Conservation (phyloP, 2,329 filamentous ascomycete species). For the Pseudogymnoascus sp. region DNA sequence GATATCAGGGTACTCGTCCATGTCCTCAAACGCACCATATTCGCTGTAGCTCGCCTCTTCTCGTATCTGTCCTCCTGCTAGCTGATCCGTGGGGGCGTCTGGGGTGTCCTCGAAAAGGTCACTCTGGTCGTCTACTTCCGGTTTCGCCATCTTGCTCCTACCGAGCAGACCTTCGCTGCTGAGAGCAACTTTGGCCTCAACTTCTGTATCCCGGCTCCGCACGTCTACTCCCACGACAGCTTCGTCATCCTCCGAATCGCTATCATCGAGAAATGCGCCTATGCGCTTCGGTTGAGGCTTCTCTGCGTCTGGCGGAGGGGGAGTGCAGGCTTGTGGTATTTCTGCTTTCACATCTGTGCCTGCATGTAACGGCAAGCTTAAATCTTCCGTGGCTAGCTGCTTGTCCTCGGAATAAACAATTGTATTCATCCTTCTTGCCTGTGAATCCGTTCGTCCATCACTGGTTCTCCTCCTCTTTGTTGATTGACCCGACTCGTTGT, state of each 20-base stretch:
- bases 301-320: constrained; percentile 18
- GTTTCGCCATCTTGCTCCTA: constrained; percentile 16
- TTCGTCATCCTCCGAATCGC: constrained; percentile 45
- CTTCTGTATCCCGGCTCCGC: constrained; percentile 15
- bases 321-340: constrained; percentile 14
- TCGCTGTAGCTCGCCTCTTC: constrained; percentile 42
- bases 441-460: neutral
- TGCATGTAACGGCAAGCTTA: constrained; percentile 24
- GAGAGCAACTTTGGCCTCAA: constrained; percentile 18
- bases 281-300: constrained; percentile 30
- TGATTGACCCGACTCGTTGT: constrained; percentile 32
- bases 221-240: constrained; percentile 18
- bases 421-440: neutral
- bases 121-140: constrained; percentile 14
- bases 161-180: constrained; percentile 13
- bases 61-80: constrained; percentile 29
- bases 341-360: constrained; percentile 12
- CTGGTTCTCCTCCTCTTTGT: constrained; percentile 38
- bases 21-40: constrained; percentile 46
- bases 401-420: neutral
- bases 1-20: constrained; percentile 50
- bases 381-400: neutral
- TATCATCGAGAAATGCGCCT: constrained; percentile 66
- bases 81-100: constrained; percentile 17
- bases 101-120: constrained; percentile 17